A percentile compares a stretch with the other conserved stretches of the same genome.
phyloP scores from a whole-genome alignment of 306 rosid genomes.

The Begonia loranthoides region DNA sequence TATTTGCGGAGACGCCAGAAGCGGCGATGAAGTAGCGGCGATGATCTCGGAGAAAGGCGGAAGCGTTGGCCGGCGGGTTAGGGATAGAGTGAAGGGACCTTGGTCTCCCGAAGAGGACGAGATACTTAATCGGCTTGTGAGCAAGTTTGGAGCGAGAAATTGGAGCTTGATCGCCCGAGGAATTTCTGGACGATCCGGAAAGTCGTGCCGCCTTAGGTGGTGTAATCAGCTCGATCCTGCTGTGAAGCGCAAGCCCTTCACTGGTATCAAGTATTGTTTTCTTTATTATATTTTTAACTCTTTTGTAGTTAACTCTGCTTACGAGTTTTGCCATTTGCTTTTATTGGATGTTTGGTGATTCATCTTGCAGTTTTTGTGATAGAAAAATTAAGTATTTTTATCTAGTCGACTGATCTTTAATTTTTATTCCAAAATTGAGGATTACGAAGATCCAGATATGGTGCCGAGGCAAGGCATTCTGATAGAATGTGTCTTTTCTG shows the following conservation, averaged over 20 bases:
- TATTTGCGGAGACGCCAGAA: slow-evolving; percentile 16
- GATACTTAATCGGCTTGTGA: slow-evolving; percentile 55
- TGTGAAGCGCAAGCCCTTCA: slow-evolving; percentile 84
- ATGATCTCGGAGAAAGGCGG: slow-evolving; percentile 21
- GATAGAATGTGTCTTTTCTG: background rate
- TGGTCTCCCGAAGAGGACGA: slow-evolving; percentile 96
- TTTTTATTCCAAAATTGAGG: too few species aligned
- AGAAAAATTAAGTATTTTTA: too few species aligned
- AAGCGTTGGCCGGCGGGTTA: slow-evolving; percentile 9
- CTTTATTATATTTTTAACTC: too few species aligned
- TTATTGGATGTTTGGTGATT: too few species aligned
- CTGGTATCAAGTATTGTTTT: slow-evolving; percentile 25
- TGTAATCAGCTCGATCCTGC: slow-evolving; percentile 93
- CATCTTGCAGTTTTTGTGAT: too few species aligned
- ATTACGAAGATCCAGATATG: too few species aligned
- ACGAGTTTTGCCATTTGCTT: too few species aligned
- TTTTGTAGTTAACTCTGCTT: too few species aligned
- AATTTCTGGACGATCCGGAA: slow-evolving; percentile 75
- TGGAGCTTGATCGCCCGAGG: slow-evolving; percentile 96
- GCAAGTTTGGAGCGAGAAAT: slow-evolving; percentile 82
- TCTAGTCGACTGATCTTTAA: too few species aligned
- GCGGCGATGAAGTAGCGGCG: slow-evolving; percentile 38
- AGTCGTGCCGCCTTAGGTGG: slow-evolving; percentile 95
- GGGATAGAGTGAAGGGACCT: slow-evolving; percentile 73
- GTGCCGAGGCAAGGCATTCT: too few species aligned